Evolutionary conservation across 2,329 filamentous ascomycete genomes (phyloP).

Genomic region (Chrysoporthe deuterocubensis): DNA sequence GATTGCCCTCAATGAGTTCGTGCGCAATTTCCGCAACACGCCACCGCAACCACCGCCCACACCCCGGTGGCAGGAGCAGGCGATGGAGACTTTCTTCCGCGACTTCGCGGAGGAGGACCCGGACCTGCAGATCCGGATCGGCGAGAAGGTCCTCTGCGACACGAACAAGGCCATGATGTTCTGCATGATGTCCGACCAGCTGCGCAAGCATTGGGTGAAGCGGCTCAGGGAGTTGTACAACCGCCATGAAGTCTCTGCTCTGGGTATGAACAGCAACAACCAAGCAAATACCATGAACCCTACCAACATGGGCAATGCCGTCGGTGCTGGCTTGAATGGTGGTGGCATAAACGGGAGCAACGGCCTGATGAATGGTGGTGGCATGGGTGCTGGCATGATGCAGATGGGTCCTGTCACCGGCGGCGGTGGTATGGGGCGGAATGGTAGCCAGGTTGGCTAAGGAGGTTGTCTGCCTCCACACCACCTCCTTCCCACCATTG

Average conservation of each 20-base stretch:
- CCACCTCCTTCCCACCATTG: neutral
- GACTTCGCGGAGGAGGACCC: constrained; percentile 62
- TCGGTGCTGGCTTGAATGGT: neutral
- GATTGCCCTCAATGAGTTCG: constrained; percentile 34
- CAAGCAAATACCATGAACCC: constrained; percentile 25
- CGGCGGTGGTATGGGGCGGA: constrained; percentile 21
- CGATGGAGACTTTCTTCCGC: constrained; percentile 62
- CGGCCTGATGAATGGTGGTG: constrained; percentile 17
- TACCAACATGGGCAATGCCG: neutral
- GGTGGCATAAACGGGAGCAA: constrained; percentile 6
- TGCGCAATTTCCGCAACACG: constrained; percentile 41
- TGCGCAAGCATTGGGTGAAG: constrained; percentile 62
- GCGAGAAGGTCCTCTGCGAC: constrained; percentile 61
- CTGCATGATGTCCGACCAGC: constrained; percentile 59
- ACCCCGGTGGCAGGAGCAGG: constrained; percentile 59
- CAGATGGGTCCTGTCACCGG: constrained; percentile 21
- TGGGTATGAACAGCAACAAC: neutral
- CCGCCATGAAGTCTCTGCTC: constrained; percentile 31
- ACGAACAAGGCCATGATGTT: constrained; percentile 65
- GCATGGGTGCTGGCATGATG: constrained; percentile 18
- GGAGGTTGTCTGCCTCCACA: neutral
- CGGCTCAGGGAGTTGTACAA: constrained; percentile 53
- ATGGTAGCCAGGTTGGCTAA: constrained; percentile 26
- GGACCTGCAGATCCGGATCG: constrained; percentile 63
- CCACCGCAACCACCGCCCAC: constrained; percentile 43